Percentiles rank a stretch among this genome's conserved stretches.
phyloP scores from a whole-genome alignment of 306 rosid species.

The Fagus sylvatica region DNA sequence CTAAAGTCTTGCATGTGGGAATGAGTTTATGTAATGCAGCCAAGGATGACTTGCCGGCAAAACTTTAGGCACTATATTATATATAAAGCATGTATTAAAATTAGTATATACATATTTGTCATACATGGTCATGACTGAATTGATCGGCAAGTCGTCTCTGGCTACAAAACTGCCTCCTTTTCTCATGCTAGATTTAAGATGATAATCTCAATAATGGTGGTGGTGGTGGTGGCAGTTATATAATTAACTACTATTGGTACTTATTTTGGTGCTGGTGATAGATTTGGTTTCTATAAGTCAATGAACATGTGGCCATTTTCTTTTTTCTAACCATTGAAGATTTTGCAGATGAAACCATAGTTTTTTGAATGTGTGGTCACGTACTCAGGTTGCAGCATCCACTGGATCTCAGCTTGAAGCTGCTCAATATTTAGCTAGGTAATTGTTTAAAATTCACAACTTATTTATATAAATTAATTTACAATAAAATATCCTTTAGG shows the following conservation, averaged over 20 bases:
- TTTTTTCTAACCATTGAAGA: not conserved
- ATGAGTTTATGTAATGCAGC: constrained; percentile 83
- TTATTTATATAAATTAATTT: not conserved
- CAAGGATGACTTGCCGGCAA: constrained; percentile 99
- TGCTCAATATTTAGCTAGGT: not conserved
- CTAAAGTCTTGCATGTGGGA: constrained; percentile 84
- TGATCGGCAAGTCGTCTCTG: constrained; percentile 79
- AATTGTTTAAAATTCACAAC: not conserved
- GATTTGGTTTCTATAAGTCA: not conserved
- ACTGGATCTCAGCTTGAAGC: not conserved
- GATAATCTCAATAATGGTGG: constrained; percentile 20
- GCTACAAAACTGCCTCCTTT: constrained; percentile 66
- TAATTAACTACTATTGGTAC: not conserved
- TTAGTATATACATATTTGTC: not conserved
- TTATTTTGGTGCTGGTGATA: not conserved
- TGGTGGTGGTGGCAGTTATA: not conserved
- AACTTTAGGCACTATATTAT: not conserved
- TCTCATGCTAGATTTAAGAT: constrained; percentile 70
- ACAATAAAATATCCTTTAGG: too few species aligned
- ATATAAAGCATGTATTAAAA: not conserved
- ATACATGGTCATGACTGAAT: not conserved
- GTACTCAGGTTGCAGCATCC: not conserved
- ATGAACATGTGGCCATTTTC: not conserved
- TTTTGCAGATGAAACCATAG: not conserved
- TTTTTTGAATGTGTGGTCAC: not conserved